phyloP scores from a whole-genome alignment of 768 basidiomycete species.

The Naematelia aurantialba region DNA sequence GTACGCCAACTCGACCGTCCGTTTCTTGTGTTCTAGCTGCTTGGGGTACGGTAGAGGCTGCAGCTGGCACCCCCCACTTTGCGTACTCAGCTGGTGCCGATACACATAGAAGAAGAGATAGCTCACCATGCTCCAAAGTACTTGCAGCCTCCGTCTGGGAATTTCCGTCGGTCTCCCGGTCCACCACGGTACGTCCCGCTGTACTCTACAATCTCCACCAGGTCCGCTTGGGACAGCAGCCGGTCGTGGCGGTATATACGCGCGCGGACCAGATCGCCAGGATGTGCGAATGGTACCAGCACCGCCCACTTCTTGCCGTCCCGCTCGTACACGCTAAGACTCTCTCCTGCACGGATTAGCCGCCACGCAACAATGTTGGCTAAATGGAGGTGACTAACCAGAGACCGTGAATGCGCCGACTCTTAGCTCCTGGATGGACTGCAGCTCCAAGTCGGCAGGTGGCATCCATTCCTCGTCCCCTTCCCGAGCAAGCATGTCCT shows the following conservation, averaged over 20 bases:
- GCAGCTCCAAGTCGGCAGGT: conserved; percentile 59
- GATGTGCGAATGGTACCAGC: conserved; percentile 76
- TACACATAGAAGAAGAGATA: neutral
- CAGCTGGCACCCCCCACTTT: conserved; percentile 77
- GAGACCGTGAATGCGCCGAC: conserved; percentile 59
- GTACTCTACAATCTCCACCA: conserved; percentile 39
- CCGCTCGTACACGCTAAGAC: conserved; percentile 59
- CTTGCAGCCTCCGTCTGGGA: conserved; percentile 65
- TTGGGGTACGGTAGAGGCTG: conserved; percentile 82
- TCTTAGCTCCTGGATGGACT: conserved; percentile 60
- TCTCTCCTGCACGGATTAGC: conserved; percentile 24
- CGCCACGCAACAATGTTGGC: conserved; percentile 53
- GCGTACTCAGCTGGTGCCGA: neutral
- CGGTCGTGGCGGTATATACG: conserved; percentile 65
- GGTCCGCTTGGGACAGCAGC: conserved; percentile 70
- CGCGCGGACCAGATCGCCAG: conserved; percentile 72
- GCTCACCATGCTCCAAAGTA: conserved; percentile 78
- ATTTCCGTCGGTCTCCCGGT: conserved; percentile 62
- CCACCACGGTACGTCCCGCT: conserved; percentile 37
- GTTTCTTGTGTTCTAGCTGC: conserved; percentile 75
- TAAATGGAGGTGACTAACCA: conserved; percentile 57
- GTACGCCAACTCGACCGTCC: conserved; percentile 39
- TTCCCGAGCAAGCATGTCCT: conserved; percentile 54
- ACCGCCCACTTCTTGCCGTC: conserved; percentile 71
- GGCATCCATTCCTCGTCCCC: conserved; percentile 54